These are phyloP conservation scores for Cinnamomum chago DNA, from an alignment of 164 flowering plant genomes.

Conservation along the genomic window DNA sequence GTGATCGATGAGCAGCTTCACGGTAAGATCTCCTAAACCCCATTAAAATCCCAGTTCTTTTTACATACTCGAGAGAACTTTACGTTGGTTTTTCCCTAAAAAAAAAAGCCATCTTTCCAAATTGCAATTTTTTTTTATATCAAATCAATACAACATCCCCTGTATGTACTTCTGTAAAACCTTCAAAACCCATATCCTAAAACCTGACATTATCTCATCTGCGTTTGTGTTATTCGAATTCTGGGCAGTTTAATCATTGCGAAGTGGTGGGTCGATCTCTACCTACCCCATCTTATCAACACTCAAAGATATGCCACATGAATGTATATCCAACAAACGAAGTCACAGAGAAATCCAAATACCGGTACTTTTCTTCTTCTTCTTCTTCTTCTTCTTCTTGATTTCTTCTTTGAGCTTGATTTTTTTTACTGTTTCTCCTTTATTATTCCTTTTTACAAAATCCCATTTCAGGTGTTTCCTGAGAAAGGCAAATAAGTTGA, in stretches of 20 bases:
- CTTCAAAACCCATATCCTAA: background rate
- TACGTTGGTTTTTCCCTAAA: no score
- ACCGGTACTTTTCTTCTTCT: constrained; percentile 16
- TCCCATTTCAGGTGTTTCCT: constrained; percentile 7
- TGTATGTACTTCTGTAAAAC: background rate
- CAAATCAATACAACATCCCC: no score
- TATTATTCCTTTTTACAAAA: background rate
- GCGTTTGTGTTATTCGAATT: background rate
- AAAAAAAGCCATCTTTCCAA: no score
- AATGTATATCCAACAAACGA: constrained; percentile 36
- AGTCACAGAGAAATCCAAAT: constrained; percentile 33
- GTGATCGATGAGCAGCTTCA: background rate
- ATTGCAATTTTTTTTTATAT: no score
- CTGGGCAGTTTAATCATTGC: constrained; percentile 36
- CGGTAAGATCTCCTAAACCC: background rate
- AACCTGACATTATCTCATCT: background rate
- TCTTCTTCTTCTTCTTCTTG: background rate
- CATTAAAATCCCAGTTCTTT: no score
- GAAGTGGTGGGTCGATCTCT: constrained; percentile 35
- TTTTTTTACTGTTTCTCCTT: background rate
- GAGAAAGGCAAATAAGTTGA: constrained; percentile 12
- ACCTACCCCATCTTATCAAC: constrained; percentile 25
- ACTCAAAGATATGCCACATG: constrained; percentile 33
- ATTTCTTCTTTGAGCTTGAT: background rate
- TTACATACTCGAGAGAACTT: no score